These are phyloP conservation scores for Cyclotella kingstonii DNA, from an alignment of 108 stramenopile genomes.

Conservation along the genomic window DNA sequence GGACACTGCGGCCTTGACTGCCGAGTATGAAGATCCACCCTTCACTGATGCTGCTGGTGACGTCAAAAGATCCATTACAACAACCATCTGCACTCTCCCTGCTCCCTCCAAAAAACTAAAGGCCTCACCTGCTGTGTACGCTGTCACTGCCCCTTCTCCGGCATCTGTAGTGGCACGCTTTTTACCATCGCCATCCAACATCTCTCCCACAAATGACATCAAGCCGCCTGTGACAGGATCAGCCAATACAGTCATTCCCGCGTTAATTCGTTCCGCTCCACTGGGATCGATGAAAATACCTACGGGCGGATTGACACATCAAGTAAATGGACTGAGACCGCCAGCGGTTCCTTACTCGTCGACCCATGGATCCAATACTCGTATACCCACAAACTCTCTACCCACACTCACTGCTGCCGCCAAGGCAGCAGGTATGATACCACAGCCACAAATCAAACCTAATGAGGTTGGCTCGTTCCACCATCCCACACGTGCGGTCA, in stretches of 20 bases:
- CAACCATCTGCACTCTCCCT: neutral
- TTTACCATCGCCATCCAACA: neutral
- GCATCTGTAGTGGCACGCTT: neutral
- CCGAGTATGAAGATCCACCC: neutral
- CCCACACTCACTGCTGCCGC: constrained; percentile 14
- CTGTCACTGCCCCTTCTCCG: constrained; percentile 14
- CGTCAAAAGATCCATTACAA: neutral
- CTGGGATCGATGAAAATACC: constrained; percentile 3
- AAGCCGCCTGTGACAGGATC: constrained; percentile 6
- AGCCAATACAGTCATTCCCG: constrained; percentile 14
- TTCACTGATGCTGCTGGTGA: neutral
- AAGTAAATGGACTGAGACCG: constrained; percentile 23
- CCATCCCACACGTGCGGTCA: constrained; percentile 16
- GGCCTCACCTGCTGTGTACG: neutral
- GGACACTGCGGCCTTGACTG: neutral
- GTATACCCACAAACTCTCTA: neutral
- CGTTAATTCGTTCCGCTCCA: constrained; percentile 1
- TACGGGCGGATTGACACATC: constrained; percentile 27
- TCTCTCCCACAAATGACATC: neutral
- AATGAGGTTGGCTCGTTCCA: constrained; percentile 2
- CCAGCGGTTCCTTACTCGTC: constrained; percentile 16
- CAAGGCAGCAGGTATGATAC: constrained; percentile 2
- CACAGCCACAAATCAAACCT: neutral
- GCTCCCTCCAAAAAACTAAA: constrained; percentile 31
- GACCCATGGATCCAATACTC: neutral